These are phyloP conservation scores for Immersiporthe knoxdaviesiana DNA, from an alignment of 2,329 filamentous ascomycete species.

Conservation along the genomic window DNA sequence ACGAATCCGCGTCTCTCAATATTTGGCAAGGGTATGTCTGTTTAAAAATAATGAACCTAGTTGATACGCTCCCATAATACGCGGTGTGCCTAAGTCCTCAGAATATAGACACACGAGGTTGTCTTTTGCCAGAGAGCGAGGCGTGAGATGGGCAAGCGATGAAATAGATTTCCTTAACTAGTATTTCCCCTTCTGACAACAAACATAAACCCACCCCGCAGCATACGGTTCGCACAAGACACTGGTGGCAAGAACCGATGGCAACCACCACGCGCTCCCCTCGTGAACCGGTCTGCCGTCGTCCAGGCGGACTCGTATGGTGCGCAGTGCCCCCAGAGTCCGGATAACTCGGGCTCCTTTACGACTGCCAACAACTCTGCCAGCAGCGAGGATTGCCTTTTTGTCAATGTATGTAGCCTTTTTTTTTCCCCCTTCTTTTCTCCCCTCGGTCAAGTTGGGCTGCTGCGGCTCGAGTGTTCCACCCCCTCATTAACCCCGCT, in stretches of 20 bases:
- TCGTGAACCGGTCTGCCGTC: slow-evolving; percentile 5
- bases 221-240: background rate
- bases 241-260: slow-evolving; percentile 1
- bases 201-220: background rate
- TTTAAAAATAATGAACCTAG: background rate
- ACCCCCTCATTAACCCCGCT: background rate
- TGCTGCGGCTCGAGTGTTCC: background rate
- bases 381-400: slow-evolving; percentile 7
- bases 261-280: background rate
- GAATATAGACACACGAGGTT: background rate
- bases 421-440: background rate
- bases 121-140: background rate
- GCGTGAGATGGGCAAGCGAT: background rate
- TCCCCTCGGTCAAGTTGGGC: no score
- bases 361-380: background rate
- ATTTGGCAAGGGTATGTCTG: slow-evolving; percentile 7
- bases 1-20: background rate
- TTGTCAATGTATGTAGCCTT: background rate
- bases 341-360: background rate
- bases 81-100: background rate
- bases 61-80: background rate
- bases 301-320: slow-evolving; percentile 7
- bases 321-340: background rate
- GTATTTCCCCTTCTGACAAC: background rate
- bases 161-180: background rate